These are phyloP conservation scores for Fusarium virguliforme DNA, from an alignment of 2,329 filamentous ascomycete genomes.

Conservation along the genomic window DNA sequence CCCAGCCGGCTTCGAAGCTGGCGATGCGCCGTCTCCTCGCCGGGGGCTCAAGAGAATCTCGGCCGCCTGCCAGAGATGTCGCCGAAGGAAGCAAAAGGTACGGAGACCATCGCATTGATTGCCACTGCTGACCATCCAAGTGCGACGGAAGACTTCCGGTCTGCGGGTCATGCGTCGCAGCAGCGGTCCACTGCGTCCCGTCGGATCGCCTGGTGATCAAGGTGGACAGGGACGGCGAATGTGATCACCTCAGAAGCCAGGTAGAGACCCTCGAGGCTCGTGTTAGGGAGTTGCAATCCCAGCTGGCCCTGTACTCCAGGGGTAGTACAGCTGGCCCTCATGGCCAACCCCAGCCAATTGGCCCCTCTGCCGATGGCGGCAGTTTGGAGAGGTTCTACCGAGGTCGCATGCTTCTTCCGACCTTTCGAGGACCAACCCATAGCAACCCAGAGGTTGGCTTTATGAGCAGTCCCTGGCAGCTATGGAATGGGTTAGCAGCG, in stretches of 20 bases:
- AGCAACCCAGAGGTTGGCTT: slow-evolving; percentile 40
- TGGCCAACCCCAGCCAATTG: slow-evolving; percentile 14
- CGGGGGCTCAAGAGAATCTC: slow-evolving; percentile 43
- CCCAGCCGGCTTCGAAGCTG: slow-evolving; percentile 19
- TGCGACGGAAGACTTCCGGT: slow-evolving; percentile 45
- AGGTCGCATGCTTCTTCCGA: slow-evolving; percentile 45
- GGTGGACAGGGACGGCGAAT: slow-evolving; percentile 43
- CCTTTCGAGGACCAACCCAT: slow-evolving; percentile 27
- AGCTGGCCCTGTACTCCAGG: slow-evolving; percentile 21
- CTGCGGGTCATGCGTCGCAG: slow-evolving; percentile 40
- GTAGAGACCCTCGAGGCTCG: slow-evolving; percentile 38
- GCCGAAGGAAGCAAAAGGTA: slow-evolving; percentile 46
- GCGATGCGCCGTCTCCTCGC: slow-evolving; percentile 27
- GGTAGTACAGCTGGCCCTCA: neutral
- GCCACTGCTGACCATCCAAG: slow-evolving; percentile 19
- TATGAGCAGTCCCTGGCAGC: slow-evolving; percentile 44
- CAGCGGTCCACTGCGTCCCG: slow-evolving; percentile 40
- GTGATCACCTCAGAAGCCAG: slow-evolving; percentile 39
- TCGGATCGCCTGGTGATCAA: slow-evolving; percentile 45
- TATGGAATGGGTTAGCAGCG: slow-evolving; percentile 42
- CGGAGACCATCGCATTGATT: neutral
- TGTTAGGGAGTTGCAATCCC: slow-evolving; percentile 36
- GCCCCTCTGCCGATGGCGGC: slow-evolving; percentile 14
- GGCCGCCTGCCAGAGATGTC: slow-evolving; percentile 45
- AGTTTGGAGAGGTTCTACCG: slow-evolving; percentile 38